phyloP scores from a whole-genome alignment of 306 rosid genomes.

The Pterocarpus santalinus region DNA sequence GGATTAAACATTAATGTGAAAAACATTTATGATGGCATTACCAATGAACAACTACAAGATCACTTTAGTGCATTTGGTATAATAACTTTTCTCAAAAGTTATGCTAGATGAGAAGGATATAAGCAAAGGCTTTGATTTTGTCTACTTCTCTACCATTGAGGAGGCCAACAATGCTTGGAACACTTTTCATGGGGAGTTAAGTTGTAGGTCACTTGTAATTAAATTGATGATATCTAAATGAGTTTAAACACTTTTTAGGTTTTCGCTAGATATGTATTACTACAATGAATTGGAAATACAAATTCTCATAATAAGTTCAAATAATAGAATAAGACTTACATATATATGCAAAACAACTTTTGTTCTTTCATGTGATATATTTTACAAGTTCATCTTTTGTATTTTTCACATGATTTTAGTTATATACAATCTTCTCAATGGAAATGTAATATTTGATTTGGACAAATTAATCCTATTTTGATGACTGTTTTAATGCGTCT shows the following conservation, averaged over 20 bases:
- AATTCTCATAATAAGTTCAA: constrained; percentile 16
- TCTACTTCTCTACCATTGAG: constrained; percentile 84
- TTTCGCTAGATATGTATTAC: not conserved
- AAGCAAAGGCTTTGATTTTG: constrained; percentile 91
- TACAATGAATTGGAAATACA: constrained; percentile 31
- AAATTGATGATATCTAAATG: not conserved
- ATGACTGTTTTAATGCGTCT: constrained; percentile 3
- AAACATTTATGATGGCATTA: constrained; percentile 79
- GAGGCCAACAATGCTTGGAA: constrained; percentile 88
- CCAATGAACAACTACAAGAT: constrained; percentile 68
- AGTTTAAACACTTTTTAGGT: constrained; percentile 2
- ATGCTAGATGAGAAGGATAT: constrained; percentile 83
- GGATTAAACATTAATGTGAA: constrained; percentile 88
- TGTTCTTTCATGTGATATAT: not conserved
- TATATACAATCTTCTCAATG: not conserved
- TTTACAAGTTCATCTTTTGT: not conserved
- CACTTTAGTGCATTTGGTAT: constrained; percentile 80
- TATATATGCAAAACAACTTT: too few relatives aligned
- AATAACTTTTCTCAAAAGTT: constrained; percentile 75
- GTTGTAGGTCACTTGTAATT: not conserved
- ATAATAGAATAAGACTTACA: not conserved
- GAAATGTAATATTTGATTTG: not conserved
- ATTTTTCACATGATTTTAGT: not conserved
- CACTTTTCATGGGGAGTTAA: constrained; percentile 69
- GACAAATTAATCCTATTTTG: not conserved